phyloP scores from a whole-genome alignment of 2,329 filamentous ascomycete genomes.

The Nemania sp. region DNA sequence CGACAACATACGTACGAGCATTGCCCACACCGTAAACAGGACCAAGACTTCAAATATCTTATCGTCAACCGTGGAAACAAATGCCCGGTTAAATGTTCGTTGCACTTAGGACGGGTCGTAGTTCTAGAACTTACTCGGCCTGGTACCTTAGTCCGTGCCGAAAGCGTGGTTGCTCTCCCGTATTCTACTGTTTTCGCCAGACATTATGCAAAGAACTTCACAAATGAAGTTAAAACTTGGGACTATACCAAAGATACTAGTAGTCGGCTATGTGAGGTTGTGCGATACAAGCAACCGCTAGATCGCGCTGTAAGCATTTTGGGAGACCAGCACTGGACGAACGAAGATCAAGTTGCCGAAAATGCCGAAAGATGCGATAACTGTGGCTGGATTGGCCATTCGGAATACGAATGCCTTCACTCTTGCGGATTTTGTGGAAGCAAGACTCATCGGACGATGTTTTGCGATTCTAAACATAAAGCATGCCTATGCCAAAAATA shows the following conservation, averaged over 20 bases:
- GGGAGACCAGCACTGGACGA: slow-evolving; percentile 4
- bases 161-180: neutral
- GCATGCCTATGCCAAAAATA: neutral
- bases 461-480: neutral
- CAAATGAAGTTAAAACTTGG: too few species aligned
- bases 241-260: too few species aligned
- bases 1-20: slow-evolving; percentile 13
- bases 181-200: neutral
- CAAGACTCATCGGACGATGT: neutral
- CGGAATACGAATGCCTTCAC: neutral
- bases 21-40: slow-evolving; percentile 8
- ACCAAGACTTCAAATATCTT: slow-evolving; percentile 20
- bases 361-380: neutral
- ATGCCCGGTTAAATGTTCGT: slow-evolving; percentile 14
- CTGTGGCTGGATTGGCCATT: neutral
- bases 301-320: slow-evolving; percentile 4
- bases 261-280: too few species aligned
- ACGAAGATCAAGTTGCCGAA: neutral
- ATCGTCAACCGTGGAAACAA: slow-evolving; percentile 22
- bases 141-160: neutral
- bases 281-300: too few species aligned
- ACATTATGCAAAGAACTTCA: too few species aligned
- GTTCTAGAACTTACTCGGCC: neutral
- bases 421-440: slow-evolving; percentile 11
- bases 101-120: slow-evolving; percentile 8